These are phyloP conservation scores for Neonectria hederae DNA, from an alignment of 2,329 filamentous ascomycete species.

Conservation along the genomic window DNA sequence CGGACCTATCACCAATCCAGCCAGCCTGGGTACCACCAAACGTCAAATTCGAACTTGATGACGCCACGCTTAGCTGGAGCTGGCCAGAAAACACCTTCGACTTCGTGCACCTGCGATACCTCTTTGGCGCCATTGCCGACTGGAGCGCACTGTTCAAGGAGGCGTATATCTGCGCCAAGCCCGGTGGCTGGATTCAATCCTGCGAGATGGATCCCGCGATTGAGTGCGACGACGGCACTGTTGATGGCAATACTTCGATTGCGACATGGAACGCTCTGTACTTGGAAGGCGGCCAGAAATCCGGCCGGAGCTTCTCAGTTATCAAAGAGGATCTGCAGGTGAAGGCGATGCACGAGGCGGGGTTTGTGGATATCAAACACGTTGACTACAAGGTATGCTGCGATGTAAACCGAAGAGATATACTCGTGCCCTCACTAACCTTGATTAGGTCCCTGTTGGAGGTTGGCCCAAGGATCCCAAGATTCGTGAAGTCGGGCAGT, in stretches of 20 bases:
- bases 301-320: constrained; percentile 9
- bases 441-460: constrained; percentile 8
- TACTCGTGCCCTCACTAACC: background rate
- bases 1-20: constrained; percentile 1
- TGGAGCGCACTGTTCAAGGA: constrained; percentile 17
- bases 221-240: constrained; percentile 17
- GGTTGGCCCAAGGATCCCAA: constrained; percentile 19
- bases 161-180: constrained; percentile 13
- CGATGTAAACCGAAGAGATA: no score
- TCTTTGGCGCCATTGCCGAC: constrained; percentile 20
- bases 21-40: constrained; percentile 5
- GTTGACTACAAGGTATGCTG: constrained; percentile 20
- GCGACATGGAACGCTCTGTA: constrained; percentile 12
- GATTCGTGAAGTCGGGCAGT: constrained; percentile 14
- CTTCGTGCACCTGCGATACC: constrained; percentile 25
- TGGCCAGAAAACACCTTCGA: constrained; percentile 17
- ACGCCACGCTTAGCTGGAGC: constrained; percentile 11
- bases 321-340: background rate
- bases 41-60: constrained; percentile 2
- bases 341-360: constrained; percentile 1
- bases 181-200: constrained; percentile 20
- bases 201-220: constrained; percentile 19
- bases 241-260: constrained; percentile 1
- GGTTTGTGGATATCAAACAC: constrained; percentile 3
- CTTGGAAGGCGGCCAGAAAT: constrained; percentile 2